Evolutionary conservation across 2,329 filamentous ascomycete genomes (phyloP).

Genomic region (Biscogniauxia sp.): DNA sequence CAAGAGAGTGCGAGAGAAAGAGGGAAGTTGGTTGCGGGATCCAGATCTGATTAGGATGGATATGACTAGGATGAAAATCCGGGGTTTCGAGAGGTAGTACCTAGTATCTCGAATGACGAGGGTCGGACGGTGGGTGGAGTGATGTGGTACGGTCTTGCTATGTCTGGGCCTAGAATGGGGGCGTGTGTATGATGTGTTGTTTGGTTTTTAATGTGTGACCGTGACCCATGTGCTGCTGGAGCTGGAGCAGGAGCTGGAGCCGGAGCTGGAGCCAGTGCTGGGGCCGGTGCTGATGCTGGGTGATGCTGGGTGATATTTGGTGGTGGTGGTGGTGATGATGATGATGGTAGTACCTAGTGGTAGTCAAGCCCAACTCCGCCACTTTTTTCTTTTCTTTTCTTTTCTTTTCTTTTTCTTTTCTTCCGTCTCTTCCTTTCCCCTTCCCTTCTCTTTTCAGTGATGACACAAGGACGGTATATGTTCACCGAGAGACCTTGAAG

Average conservation of each 20-base stretch:
- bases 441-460: neutral
- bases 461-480: neutral
- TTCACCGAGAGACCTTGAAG: too few relatives aligned
- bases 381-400: conserved; percentile 1
- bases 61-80: neutral
- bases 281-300: too few relatives aligned
- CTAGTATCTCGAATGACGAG: neutral
- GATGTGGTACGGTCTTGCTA: conserved; percentile 1
- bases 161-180: neutral
- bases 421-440: neutral
- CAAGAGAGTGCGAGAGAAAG: neutral
- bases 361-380: conserved; percentile 3
- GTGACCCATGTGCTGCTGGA: neutral
- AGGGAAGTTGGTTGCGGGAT: neutral
- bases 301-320: too few relatives aligned
- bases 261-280: too few relatives aligned
- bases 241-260: too few relatives aligned
- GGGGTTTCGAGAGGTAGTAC: neutral
- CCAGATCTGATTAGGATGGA: neutral
- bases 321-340: too few relatives aligned
- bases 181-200: neutral
- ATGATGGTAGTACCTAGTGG: too few relatives aligned
- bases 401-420: neutral
- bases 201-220: neutral
- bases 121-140: neutral